phyloP scores from a whole-genome alignment of 768 basidiomycete species.

The Pulveroboletus sp. region DNA sequence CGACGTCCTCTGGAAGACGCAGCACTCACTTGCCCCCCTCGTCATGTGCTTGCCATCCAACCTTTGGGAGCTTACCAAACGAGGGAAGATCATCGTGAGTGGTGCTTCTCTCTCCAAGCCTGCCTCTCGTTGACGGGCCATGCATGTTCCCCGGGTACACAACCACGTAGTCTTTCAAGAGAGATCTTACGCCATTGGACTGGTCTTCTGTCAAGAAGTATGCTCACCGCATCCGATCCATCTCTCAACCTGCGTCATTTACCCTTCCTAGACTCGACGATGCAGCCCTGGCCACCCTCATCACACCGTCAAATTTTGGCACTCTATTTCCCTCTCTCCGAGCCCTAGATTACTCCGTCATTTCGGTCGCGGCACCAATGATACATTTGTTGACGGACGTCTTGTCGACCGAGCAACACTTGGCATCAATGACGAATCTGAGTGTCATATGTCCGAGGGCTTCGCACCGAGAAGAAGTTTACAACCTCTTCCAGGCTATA shows the following conservation, averaged over 20 bases:
- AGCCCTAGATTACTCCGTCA: constrained; percentile 25
- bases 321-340: constrained; percentile 22
- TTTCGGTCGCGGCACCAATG: constrained; percentile 20
- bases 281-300: constrained; percentile 15
- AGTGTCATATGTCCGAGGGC: constrained; percentile 24
- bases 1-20: constrained; percentile 29
- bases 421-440: constrained; percentile 19
- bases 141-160: not conserved
- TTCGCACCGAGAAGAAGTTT: constrained; percentile 13
- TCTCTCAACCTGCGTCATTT: constrained; percentile 23
- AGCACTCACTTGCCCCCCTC: constrained; percentile 27
- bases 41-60: constrained; percentile 27
- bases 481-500: constrained; percentile 21
- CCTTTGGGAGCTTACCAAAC: constrained; percentile 20
- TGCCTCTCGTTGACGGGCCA: not conserved
- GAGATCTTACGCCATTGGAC: constrained; percentile 16
- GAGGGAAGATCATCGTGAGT: constrained; percentile 23
- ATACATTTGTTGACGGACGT: constrained; percentile 17
- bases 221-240: constrained; percentile 19
- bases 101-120: not conserved
- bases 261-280: constrained; percentile 24
- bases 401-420: constrained; percentile 13
- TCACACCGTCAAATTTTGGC: constrained; percentile 20
- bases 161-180: constrained; percentile 16
- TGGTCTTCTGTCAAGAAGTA: constrained; percentile 24